Percentiles rank a stretch among this genome's conserved stretches.
phyloP scores from a whole-genome alignment of 495 filamentous ascomycete species.

The Xylaria acuta region DNA sequence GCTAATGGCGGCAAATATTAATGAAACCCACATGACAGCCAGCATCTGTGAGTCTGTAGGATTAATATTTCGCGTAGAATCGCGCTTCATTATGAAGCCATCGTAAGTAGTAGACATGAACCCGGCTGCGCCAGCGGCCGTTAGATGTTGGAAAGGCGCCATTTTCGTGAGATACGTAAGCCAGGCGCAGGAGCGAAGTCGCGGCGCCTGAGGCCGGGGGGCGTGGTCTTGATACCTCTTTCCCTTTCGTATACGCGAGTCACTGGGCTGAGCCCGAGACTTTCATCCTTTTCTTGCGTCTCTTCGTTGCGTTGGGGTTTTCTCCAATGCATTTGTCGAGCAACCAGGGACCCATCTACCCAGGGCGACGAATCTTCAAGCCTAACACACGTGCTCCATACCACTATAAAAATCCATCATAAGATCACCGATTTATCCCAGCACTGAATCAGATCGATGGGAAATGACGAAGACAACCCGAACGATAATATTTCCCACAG shows the following conservation, averaged over 20 bases:
- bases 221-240: background rate
- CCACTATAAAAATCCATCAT: background rate
- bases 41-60: slow-evolving; percentile 25
- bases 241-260: slow-evolving; percentile 10
- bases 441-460: slow-evolving; percentile 1
- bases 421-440: background rate
- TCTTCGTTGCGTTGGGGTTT: background rate
- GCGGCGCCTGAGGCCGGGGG: background rate
- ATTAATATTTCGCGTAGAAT: background rate
- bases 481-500: background rate
- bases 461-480: background rate
- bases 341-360: slow-evolving; percentile 8
- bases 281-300: background rate
- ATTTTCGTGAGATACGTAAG: slow-evolving; percentile 4
- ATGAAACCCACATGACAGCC: slow-evolving; percentile 37
- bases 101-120: slow-evolving; percentile 12
- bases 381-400: background rate
- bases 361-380: background rate
- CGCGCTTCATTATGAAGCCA: slow-evolving; percentile 18
- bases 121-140: background rate
- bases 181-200: background rate
- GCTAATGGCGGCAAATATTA: slow-evolving; percentile 55
- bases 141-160: slow-evolving; percentile 11
- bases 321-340: slow-evolving; percentile 2
- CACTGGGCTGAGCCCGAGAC: background rate